Percentiles rank a stretch among this genome's conserved stretches.
Conservation (phyloP, 2,329 filamentous ascomycete genomes). For the Botrytis deweyae region DNA sequence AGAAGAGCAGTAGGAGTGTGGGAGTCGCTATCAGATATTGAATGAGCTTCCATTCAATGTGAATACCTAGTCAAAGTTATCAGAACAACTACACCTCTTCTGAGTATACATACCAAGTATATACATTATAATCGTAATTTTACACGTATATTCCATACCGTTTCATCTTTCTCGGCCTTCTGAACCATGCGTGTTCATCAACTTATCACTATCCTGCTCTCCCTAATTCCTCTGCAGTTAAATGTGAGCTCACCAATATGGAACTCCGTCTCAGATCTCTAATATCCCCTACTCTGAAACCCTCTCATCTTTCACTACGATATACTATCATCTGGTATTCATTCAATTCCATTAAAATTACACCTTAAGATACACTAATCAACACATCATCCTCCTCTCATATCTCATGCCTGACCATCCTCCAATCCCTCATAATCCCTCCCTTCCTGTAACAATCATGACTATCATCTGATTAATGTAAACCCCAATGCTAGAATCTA, state of each 20-base stretch:
- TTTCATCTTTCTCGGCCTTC: background rate
- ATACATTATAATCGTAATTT: background rate
- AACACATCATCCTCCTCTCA: background rate
- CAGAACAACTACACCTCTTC: background rate
- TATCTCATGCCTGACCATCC: background rate
- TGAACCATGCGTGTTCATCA: fast-evolving
- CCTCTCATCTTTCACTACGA: background rate
- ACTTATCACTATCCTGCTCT: background rate
- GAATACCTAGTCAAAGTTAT: background rate
- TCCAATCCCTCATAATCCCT: background rate
- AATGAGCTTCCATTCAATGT: fast-evolving
- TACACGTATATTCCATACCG: too few relatives aligned
- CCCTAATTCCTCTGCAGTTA: fast-evolving
- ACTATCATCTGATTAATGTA: background rate
- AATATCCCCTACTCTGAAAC: background rate
- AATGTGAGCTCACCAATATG: background rate
- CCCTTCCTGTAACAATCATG: background rate
- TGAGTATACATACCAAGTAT: background rate
- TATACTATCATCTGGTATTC: background rate
- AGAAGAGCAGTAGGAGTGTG: background rate
- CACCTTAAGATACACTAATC: background rate
- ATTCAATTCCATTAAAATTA: background rate
- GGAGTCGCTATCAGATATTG: background rate
- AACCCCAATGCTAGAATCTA: background rate
- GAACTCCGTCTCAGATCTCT: background rate